These are phyloP conservation scores for Prunus dulcis DNA, from an alignment of 306 rosid species.

Conservation along the genomic window DNA sequence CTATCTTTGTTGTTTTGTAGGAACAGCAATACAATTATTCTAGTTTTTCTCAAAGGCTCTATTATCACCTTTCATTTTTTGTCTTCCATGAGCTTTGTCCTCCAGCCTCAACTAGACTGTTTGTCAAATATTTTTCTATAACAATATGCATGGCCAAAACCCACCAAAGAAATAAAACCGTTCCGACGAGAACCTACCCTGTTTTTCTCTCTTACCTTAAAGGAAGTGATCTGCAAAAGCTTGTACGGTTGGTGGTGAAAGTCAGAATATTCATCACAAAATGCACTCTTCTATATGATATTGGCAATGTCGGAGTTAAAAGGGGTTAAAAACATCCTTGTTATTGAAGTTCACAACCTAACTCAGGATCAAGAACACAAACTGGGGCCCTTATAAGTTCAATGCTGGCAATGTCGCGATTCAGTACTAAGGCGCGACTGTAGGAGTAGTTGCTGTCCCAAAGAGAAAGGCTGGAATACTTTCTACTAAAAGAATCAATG, in stretches of 20 bases:
- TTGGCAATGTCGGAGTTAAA: background rate
- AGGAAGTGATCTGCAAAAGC: background rate
- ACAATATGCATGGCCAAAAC: no score
- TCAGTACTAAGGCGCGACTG: no score
- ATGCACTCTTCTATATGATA: background rate
- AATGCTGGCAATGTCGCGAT: no score
- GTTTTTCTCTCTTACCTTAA: background rate
- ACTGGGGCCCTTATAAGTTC: no score
- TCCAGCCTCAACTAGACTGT: background rate
- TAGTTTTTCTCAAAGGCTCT: background rate
- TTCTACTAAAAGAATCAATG: no score
- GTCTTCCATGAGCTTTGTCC: background rate
- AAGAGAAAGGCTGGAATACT: no score
- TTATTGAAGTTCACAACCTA: no score
- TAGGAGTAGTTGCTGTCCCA: no score
- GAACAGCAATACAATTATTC: background rate
- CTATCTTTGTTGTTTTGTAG: slow-evolving; percentile 20
- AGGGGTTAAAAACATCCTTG: background rate
- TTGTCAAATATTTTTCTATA: background rate
- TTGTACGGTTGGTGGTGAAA: background rate
- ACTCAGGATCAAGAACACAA: no score
- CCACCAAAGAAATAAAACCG: background rate
- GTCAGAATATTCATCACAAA: background rate
- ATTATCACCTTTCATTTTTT: background rate
- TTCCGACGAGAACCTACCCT: background rate